A percentile compares a stretch with the other conserved stretches of the same genome.
Conservation (phyloP, 768 basidiomycete species). For the Sistotremastrum niveocremeum region DNA sequence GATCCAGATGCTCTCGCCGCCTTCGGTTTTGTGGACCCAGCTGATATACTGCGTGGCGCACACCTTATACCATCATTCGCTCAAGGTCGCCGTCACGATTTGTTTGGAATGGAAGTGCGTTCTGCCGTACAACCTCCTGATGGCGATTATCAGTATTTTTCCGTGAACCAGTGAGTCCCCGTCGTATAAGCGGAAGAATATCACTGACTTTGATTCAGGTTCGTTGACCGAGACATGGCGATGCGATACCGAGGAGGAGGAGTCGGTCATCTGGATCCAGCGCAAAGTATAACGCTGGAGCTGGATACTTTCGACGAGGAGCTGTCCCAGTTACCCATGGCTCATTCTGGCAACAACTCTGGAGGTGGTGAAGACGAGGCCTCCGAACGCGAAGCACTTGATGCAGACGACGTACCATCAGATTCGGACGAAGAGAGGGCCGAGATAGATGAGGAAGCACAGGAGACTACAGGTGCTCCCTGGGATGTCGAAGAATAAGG, state of each 20-base stretch:
- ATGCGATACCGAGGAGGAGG: constrained; percentile 17
- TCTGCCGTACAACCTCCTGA: constrained; percentile 15
- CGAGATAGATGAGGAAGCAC: too few relatives aligned
- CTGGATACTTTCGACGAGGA: too few relatives aligned
- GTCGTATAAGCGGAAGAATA: background rate
- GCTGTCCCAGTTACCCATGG: too few relatives aligned
- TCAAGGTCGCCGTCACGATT: constrained; percentile 10
- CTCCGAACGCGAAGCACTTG: too few relatives aligned
- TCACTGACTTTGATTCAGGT: constrained; percentile 10
- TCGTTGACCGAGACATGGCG: constrained; percentile 19
- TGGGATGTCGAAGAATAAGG: too few relatives aligned
- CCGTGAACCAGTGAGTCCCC: constrained; percentile 19
- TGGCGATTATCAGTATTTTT: constrained; percentile 23
- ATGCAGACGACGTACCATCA: too few relatives aligned
- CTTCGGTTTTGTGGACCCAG: constrained; percentile 36
- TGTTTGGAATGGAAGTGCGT: constrained; percentile 4
- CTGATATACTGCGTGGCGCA: constrained; percentile 21
- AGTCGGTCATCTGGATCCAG: constrained; percentile 22
- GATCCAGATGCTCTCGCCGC: constrained; percentile 14
- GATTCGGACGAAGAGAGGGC: too few relatives aligned
- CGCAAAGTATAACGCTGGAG: too few relatives aligned
- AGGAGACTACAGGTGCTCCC: too few relatives aligned
- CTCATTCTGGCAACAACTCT: too few relatives aligned
- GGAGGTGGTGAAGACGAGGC: too few relatives aligned
- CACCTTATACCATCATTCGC: constrained; percentile 32